These are phyloP conservation scores for Vicia sativa DNA, from an alignment of 306 rosid genomes.

Conservation along the genomic window DNA sequence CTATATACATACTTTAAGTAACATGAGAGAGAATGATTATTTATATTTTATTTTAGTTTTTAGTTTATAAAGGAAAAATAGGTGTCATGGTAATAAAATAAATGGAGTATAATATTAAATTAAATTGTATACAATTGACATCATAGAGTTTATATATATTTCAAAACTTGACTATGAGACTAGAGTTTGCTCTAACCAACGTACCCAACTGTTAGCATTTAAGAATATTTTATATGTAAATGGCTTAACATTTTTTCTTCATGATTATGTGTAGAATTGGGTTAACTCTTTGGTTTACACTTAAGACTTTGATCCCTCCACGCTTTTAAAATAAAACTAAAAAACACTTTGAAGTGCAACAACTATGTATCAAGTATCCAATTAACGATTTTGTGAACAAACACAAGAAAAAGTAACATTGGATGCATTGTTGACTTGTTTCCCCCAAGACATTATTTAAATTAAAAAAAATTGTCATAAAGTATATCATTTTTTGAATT, in stretches of 20 bases:
- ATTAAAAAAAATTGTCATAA: no score
- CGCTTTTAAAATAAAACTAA: conserved; percentile 25
- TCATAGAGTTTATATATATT: conserved; percentile 11
- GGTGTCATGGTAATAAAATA: no score
- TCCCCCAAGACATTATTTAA: conserved; percentile 9
- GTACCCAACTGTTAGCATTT: neutral
- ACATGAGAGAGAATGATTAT: no score
- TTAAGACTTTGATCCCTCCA: conserved; percentile 37
- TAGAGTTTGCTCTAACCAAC: conserved; percentile 41
- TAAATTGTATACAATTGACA: conserved; percentile 24
- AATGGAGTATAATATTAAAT: no score
- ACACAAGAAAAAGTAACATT: conserved; percentile 37
- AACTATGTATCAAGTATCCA: conserved; percentile 36
- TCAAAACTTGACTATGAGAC: conserved; percentile 17
- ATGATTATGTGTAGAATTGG: conserved; percentile 28
- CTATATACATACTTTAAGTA: no score
- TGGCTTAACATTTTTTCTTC: conserved; percentile 10
- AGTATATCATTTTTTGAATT: no score
- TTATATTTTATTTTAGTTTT: no score
- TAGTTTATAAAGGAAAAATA: no score
- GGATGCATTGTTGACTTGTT: conserved; percentile 31
- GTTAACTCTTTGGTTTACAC: conserved; percentile 19
- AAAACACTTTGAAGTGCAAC: neutral
- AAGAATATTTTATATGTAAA: neutral
- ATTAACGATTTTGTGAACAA: conserved; percentile 42